These are phyloP conservation scores for Fusarium globosum DNA, from an alignment of 2,329 filamentous ascomycete genomes.

Conservation along the genomic window DNA sequence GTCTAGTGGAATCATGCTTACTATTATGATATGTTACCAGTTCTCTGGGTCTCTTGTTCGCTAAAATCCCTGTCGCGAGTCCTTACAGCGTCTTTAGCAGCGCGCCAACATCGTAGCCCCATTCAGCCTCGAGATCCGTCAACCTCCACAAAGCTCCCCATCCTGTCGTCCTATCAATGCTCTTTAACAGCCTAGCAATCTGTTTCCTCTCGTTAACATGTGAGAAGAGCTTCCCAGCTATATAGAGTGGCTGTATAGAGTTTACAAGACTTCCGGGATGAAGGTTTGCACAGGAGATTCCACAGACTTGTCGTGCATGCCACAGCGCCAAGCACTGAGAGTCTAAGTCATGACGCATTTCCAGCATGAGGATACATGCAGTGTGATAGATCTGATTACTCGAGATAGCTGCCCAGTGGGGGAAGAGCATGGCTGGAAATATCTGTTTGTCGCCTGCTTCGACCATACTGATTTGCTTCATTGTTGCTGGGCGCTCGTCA, in stretches of 20 bases:
- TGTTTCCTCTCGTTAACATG: constrained; percentile 53
- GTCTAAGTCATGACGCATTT: constrained; percentile 51
- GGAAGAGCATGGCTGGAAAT: constrained; percentile 61
- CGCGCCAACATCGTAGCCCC: constrained; percentile 46
- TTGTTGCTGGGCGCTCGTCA: constrained; percentile 52
- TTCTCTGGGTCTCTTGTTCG: not conserved
- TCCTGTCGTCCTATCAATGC: constrained; percentile 59
- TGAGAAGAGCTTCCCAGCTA: constrained; percentile 61
- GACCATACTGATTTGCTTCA: constrained; percentile 46
- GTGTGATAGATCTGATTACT: constrained; percentile 65
- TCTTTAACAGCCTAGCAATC: constrained; percentile 53
- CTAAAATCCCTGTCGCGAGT: not conserved
- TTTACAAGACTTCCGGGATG: constrained; percentile 63
- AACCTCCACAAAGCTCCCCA: constrained; percentile 63
- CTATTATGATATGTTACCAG: not conserved
- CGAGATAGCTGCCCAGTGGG: constrained; percentile 62
- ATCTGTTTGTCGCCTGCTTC: constrained; percentile 44
- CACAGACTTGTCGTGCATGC: constrained; percentile 62
- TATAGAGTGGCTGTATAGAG: constrained; percentile 63
- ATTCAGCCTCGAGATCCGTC: constrained; percentile 56
- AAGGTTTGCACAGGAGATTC: constrained; percentile 62
- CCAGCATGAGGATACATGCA: constrained; percentile 60
- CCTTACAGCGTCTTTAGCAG: constrained; percentile 9
- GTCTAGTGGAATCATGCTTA: not conserved
- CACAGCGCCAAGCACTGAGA: constrained; percentile 46